Conservation (phyloP, 306 rosid species). For the Myrica gale region DNA sequence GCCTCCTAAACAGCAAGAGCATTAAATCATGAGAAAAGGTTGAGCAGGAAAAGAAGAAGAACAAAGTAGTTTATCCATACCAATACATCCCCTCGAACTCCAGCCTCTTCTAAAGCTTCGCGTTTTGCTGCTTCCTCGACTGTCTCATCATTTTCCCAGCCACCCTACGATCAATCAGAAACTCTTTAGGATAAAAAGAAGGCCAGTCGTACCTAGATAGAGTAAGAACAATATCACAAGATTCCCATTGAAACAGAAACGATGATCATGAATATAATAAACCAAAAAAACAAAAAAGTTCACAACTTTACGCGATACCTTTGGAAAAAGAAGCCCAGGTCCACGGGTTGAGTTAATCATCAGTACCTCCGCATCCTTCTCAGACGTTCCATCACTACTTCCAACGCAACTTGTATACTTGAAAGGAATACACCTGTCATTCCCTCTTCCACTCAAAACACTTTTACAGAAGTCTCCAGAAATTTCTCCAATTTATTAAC, state of each 20-base stretch:
- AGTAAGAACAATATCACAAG: neutral
- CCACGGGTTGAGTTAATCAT: constrained; percentile 60
- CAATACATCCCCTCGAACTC: constrained; percentile 61
- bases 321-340: constrained; percentile 59
- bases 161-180: constrained; percentile 37
- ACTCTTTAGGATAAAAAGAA: neutral
- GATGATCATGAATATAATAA: neutral
- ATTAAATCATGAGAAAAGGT: neutral
- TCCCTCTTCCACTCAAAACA: neutral
- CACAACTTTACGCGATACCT: constrained; percentile 30
- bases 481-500: too few relatives aligned
- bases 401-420: constrained; percentile 36
- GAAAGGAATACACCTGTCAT: constrained; percentile 59
- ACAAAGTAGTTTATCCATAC: constrained; percentile 17
- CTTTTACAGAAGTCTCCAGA: neutral
- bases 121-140: constrained; percentile 55
- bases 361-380: constrained; percentile 51
- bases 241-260: neutral
- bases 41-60: neutral
- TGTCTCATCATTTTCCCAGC: constrained; percentile 66
- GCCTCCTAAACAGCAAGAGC: neutral
- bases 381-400: constrained; percentile 32
- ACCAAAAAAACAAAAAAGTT: neutral
- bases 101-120: constrained; percentile 61
- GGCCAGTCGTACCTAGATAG: neutral